Evolutionary conservation across 1,284 basidiomycete species (phyloP).

Genomic region (Acaromyces ingoldii): DNA sequence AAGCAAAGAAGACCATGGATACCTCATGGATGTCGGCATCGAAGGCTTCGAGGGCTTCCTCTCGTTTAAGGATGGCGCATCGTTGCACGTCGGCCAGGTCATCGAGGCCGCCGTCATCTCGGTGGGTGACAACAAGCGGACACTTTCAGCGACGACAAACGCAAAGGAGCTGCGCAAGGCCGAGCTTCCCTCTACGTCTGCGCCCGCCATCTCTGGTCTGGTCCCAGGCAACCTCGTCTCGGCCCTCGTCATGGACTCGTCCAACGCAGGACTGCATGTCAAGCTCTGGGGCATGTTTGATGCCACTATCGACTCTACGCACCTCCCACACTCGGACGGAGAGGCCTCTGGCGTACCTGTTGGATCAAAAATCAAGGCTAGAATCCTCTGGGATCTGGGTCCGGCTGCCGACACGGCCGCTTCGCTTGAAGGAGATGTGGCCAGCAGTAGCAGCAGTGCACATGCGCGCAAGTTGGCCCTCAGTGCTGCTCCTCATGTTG

Average conservation of each 20-base stretch:
- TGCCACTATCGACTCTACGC: constrained; percentile 79
- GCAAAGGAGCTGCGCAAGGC: background rate
- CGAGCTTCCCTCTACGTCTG: background rate
- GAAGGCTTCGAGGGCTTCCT: constrained; percentile 46
- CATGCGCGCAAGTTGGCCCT: constrained; percentile 38
- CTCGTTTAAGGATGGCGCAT: constrained; percentile 22
- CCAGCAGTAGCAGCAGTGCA: constrained; percentile 16
- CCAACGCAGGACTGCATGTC: constrained; percentile 74
- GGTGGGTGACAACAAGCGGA: constrained; percentile 48
- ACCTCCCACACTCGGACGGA: constrained; percentile 56
- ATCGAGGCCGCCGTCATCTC: constrained; percentile 45
- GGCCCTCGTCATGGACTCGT: constrained; percentile 74
- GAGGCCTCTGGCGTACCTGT: too few species aligned
- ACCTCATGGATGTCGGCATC: constrained; percentile 75
- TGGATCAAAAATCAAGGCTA: constrained; percentile 64
- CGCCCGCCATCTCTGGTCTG: constrained; percentile 65
- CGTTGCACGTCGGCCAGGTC: constrained; percentile 50
- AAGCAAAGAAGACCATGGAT: constrained; percentile 90
- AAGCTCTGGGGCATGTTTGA: constrained; percentile 91
- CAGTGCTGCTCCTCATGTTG: constrained; percentile 35
- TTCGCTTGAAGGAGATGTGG: constrained; percentile 18
- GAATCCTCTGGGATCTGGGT: constrained; percentile 66
- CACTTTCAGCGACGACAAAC: constrained; percentile 23
- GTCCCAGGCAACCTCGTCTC: constrained; percentile 84
- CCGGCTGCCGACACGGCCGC: constrained; percentile 12